Percentiles rank a stretch among this genome's conserved stretches.
These are phyloP conservation scores for Pleurotus sapidus DNA, from an alignment of 768 basidiomycete genomes.

Conservation along the genomic window DNA sequence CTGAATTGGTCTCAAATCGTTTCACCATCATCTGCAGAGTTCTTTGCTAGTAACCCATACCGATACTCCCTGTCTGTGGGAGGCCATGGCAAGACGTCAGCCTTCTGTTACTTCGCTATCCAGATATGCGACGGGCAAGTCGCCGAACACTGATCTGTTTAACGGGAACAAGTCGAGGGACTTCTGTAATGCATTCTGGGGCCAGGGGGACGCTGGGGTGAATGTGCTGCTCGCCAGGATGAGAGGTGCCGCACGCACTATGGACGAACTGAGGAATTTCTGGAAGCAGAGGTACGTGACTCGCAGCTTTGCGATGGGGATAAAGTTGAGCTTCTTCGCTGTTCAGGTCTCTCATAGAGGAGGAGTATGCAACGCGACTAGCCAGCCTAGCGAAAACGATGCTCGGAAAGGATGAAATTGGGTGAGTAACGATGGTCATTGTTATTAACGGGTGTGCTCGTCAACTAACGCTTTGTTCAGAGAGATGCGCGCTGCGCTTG, in stretches of 20 bases:
- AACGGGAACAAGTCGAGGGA: conserved; percentile 54
- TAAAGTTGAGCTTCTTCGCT: not conserved
- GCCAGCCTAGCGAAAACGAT: conserved; percentile 71
- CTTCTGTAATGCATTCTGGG: conserved; percentile 99
- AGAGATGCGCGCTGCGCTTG: conserved; percentile 77
- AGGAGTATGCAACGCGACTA: conserved; percentile 90
- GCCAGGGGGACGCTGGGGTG: conserved; percentile 78
- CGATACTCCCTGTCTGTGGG: not conserved
- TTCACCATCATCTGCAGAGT: not conserved
- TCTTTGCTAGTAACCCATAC: not conserved
- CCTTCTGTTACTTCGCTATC: conserved; percentile 79
- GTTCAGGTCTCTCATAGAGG: conserved; percentile 81
- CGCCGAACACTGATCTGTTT: conserved; percentile 35
- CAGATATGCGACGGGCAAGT: conserved; percentile 57
- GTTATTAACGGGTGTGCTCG: not conserved
- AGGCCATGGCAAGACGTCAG: conserved; percentile 59
- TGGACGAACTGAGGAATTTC: conserved; percentile 83
- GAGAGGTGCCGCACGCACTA: conserved; percentile 82
- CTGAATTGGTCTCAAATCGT: not conserved
- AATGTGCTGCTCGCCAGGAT: conserved; percentile 90
- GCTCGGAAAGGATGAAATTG: conserved; percentile 90
- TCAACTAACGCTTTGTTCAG: conserved; percentile 33
- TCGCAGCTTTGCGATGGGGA: not conserved
- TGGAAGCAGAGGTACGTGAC: conserved; percentile 89
- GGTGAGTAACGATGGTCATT: conserved; percentile 49